A percentile compares a stretch with the other conserved stretches of the same genome.
These are phyloP conservation scores for Spiraea crenata DNA, from an alignment of 331 rosid genomes.

Conservation along the genomic window DNA sequence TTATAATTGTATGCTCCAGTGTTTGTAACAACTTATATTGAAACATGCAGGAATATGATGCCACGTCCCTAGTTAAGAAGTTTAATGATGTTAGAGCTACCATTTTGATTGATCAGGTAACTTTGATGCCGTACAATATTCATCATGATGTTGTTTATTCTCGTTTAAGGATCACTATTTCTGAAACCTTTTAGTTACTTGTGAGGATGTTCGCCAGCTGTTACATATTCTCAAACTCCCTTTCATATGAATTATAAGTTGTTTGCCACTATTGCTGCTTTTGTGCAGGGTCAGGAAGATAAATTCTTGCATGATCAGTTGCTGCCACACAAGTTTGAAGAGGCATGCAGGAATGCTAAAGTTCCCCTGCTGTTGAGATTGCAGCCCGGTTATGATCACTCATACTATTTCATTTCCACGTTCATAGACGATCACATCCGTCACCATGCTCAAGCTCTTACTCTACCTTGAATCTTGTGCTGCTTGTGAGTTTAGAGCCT, in stretches of 20 bases:
- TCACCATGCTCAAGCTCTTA: conserved; percentile 92
- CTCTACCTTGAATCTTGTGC: conserved; percentile 40
- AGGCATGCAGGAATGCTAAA: conserved; percentile 68
- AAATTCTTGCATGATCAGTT: conserved; percentile 57
- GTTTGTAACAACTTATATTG: conserved; percentile 13
- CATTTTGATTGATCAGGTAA: conserved; percentile 93
- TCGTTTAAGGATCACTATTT: background rate
- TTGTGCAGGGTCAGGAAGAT: conserved; percentile 72
- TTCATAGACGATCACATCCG: conserved; percentile 89
- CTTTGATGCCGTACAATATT: conserved; percentile 1
- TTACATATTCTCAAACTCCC: background rate
- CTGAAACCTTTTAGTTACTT: background rate
- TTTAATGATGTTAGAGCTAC: conserved; percentile 46
- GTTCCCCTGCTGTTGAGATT: conserved; percentile 63
- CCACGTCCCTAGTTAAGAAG: conserved; percentile 61
- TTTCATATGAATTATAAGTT: background rate
- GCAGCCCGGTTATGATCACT: conserved; percentile 89
- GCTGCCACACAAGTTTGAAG: conserved; percentile 71
- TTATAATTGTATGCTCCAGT: conserved; percentile 7
- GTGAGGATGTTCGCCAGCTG: background rate
- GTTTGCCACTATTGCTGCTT: background rate
- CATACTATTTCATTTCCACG: conserved; percentile 73
- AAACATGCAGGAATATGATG: conserved; percentile 81
- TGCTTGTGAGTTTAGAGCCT: conserved; percentile 14
- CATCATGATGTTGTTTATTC: background rate